phyloP scores from a whole-genome alignment of 73 alveolate genomes.

The Tetrahymena thermophila region DNA sequence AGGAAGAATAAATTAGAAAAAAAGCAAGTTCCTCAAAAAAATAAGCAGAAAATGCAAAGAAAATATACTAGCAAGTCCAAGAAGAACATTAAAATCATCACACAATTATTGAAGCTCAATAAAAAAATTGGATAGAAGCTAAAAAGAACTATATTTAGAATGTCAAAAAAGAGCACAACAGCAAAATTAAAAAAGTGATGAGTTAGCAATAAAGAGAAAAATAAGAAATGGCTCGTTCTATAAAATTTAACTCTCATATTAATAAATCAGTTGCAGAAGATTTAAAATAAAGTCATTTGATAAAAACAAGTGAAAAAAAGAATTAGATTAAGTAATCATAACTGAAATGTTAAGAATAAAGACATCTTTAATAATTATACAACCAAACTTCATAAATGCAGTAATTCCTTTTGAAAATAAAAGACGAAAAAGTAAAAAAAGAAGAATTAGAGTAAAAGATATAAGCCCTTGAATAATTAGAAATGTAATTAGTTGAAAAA shows the following conservation, averaged over 20 bases:
- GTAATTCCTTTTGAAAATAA: background rate
- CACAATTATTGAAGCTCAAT: background rate
- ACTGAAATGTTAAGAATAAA: background rate
- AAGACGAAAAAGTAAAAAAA: background rate
- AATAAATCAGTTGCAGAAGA: background rate
- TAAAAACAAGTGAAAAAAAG: background rate
- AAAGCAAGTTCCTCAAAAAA: background rate
- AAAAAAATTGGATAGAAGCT: background rate
- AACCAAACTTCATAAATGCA: background rate
- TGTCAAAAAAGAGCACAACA: background rate
- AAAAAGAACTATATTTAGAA: background rate
- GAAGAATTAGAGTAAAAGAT: background rate
- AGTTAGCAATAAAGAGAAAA: background rate
- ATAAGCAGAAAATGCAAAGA: background rate
- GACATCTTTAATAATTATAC: background rate
- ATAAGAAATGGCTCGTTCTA: background rate
- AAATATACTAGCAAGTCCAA: background rate
- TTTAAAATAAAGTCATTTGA: background rate
- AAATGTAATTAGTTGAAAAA: background rate
- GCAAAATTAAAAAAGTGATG: background rate
- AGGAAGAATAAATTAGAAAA: background rate
- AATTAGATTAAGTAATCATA: background rate
- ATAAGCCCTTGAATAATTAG: background rate
- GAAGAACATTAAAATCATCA: background rate
- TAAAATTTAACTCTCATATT: background rate